These are phyloP conservation scores for Nannizzia gypsea DNA, from an alignment of 2,329 filamentous ascomycete species.

Conservation along the genomic window DNA sequence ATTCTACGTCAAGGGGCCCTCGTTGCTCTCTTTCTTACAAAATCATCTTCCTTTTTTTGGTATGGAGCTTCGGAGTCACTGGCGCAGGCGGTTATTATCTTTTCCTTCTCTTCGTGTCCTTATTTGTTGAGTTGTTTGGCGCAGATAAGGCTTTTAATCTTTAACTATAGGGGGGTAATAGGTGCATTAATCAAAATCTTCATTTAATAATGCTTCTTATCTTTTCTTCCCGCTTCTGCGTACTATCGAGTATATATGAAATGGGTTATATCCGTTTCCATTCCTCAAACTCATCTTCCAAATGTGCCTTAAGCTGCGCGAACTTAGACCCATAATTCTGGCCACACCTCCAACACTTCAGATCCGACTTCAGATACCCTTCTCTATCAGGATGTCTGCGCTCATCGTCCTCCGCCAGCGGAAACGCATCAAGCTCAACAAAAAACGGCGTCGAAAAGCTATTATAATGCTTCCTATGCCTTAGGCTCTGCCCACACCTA, in stretches of 20 bases:
- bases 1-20: background rate
- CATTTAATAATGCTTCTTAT: background rate
- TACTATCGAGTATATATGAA: background rate
- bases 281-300: slow-evolving; percentile 58
- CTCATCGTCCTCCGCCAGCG: slow-evolving; percentile 54
- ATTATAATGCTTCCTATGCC: slow-evolving; percentile 80
- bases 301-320: slow-evolving; percentile 59
- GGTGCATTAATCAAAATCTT: slow-evolving; percentile 5
- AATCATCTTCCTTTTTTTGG: slow-evolving; percentile 4
- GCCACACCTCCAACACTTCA: slow-evolving; percentile 78
- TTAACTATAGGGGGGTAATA: slow-evolving; percentile 2
- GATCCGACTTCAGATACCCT: slow-evolving; percentile 51
- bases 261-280: slow-evolving; percentile 56
- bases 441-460: slow-evolving; percentile 83
- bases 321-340: slow-evolving; percentile 64
- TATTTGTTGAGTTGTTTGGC: slow-evolving; percentile 4
- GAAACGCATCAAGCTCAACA: slow-evolving; percentile 66
- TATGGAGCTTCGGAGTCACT: slow-evolving; percentile 1
- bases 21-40: background rate
- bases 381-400: slow-evolving; percentile 46
- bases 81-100: slow-evolving; percentile 1
- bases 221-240: background rate
- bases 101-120: background rate
- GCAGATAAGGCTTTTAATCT: slow-evolving; percentile 8
- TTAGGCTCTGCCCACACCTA: slow-evolving; percentile 58